phyloP scores from a whole-genome alignment of 495 filamentous ascomycete species.

The Penicillium simplicissimum region DNA sequence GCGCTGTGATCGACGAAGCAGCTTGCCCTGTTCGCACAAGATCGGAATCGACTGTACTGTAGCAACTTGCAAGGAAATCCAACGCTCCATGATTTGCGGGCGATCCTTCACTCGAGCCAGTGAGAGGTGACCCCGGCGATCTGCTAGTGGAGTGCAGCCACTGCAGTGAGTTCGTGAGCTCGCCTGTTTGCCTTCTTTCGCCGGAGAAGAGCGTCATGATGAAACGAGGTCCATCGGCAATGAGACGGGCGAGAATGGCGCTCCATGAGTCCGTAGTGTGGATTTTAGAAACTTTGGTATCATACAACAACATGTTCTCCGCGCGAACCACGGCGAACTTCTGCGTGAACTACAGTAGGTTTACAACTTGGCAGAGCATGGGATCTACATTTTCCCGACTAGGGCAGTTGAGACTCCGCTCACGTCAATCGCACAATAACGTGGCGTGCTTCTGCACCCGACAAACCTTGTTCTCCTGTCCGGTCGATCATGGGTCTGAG shows the following conservation, averaged over 20 bases:
- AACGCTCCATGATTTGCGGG: not conserved
- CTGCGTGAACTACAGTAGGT: not conserved
- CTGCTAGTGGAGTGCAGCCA: not conserved
- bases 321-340: not conserved
- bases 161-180: no score
- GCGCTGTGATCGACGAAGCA: not conserved
- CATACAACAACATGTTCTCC: not conserved
- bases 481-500: not conserved
- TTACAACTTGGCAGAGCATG: not conserved
- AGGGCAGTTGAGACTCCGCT: not conserved
- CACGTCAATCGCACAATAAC: slow-evolving; percentile 3
- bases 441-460: slow-evolving; percentile 6
- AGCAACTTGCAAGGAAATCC: not conserved
- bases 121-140: not conserved
- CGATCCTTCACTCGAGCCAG: not conserved
- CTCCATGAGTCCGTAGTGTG: not conserved
- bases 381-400: not conserved
- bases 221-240: not conserved
- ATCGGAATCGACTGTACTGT: slow-evolving; percentile 11
- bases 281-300: not conserved
- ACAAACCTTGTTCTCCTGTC: slow-evolving; percentile 5
- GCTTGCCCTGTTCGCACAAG: not conserved
- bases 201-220: not conserved
- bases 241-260: not conserved
- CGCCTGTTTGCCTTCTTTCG: not conserved